phyloP scores from a whole-genome alignment of 169 alveolate genomes.

The Plasmodium vivax region DNA sequence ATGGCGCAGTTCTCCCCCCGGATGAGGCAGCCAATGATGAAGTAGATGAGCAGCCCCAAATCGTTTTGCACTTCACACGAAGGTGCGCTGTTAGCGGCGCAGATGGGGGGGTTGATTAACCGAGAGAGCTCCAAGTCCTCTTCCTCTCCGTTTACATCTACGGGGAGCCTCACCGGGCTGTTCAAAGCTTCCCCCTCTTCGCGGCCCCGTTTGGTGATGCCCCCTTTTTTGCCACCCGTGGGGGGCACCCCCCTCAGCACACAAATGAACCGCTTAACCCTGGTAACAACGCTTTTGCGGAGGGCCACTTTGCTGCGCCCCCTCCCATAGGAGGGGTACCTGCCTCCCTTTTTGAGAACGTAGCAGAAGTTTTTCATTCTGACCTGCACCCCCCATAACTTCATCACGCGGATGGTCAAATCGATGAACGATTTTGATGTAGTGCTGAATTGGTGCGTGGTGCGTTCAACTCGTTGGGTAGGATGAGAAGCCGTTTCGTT shows the following conservation, averaged over 20 bases:
- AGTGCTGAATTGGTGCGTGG: conserved; percentile 3
- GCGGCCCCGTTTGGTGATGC: not conserved
- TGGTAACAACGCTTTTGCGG: not conserved
- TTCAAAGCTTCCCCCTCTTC: not conserved
- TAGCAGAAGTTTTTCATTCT: not conserved
- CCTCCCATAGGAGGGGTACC: not conserved
- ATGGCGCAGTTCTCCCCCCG: conserved; percentile 8
- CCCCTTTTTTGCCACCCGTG: not conserved
- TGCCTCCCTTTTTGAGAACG: not conserved
- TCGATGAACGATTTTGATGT: conserved; percentile 50
- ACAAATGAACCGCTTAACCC: not conserved
- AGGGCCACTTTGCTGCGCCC: not conserved
- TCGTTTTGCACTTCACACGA: conserved; percentile 15
- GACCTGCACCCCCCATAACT: conserved; percentile 29
- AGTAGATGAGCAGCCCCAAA: conserved; percentile 20
- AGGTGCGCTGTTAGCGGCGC: not conserved
- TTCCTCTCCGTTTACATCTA: not conserved
- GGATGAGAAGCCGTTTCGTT: not conserved
- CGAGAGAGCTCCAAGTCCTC: not conserved
- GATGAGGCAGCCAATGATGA: conserved; percentile 32
- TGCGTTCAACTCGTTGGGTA: not conserved
- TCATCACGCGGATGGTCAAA: conserved; percentile 37
- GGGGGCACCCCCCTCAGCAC: not conserved
- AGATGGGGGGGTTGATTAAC: not conserved
- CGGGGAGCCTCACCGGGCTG: not conserved